Percentiles rank a stretch among this genome's conserved stretches.
phyloP scores from a whole-genome alignment of 2,329 filamentous ascomycete species.

The Berkeleyomyces basicola region DNA sequence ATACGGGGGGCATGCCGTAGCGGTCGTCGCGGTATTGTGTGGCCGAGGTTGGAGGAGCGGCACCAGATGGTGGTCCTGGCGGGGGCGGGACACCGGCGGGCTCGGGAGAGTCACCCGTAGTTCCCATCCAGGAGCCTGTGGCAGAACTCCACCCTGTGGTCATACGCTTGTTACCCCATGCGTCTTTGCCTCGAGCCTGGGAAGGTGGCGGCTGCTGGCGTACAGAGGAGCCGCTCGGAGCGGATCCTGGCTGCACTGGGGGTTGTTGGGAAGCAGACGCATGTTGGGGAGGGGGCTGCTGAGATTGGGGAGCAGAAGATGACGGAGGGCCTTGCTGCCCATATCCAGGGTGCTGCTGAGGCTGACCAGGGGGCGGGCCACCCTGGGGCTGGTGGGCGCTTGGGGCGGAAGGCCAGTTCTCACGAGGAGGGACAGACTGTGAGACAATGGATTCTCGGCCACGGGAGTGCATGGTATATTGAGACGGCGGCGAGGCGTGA shows the following conservation, averaged over 20 bases:
- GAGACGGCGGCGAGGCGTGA: conserved; percentile 11
- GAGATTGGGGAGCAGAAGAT: background rate
- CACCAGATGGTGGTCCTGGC: background rate
- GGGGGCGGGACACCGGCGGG: background rate
- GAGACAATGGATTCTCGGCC: background rate
- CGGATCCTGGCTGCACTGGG: background rate
- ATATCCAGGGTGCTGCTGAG: background rate
- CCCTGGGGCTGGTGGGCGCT: background rate
- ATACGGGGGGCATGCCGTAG: background rate
- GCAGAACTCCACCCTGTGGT: background rate
- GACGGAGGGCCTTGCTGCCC: background rate
- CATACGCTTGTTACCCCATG: background rate
- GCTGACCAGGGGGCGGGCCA: background rate
- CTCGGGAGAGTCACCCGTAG: background rate
- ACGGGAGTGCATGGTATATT: conserved; percentile 7
- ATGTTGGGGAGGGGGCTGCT: background rate
- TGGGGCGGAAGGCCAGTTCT: background rate
- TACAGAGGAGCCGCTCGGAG: background rate
- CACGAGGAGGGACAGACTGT: background rate
- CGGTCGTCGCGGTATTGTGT: conserved; percentile 9
- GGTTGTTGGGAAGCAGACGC: background rate
- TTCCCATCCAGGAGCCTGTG: background rate
- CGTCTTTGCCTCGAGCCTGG: background rate
- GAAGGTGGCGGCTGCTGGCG: background rate
- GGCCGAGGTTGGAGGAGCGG: background rate